Evolutionary conservation across 2,329 filamentous ascomycete species (phyloP), one percentile per base, ranked within the genome.

Genomic region (Leptographium wingfieldii): DNA sequence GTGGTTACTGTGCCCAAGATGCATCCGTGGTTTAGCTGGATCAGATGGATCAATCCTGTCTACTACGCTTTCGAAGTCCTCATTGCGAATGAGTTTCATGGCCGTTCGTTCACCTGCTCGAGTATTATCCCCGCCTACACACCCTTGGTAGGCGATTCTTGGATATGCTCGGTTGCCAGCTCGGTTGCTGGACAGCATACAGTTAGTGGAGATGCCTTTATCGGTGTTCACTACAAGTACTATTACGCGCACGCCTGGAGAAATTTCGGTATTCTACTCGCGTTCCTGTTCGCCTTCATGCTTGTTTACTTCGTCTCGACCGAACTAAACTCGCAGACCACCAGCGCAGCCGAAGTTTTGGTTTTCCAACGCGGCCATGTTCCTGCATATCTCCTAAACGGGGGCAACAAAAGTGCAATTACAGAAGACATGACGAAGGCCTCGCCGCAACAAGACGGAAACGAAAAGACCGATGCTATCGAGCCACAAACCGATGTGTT

Each of bases 81-180:
- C 27, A 85, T 92, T 78, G 80, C 88, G 63, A 95, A 94, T 71
- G 91, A 95, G 70, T 95, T 95, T 68, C 74, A 85, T 66, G 73
- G 76, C 62, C 81, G 85, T 14, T 63, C 81, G 0, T 92, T 86
- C 68, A 56, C 59, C 0, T 83, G 81, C 67, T 72, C 71, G 19
- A 62, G 70, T 38, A 78, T 72, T 12, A 46, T 76, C 3, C 66
- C 70, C 0, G 64, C 63, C 0, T 80, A 79, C 62, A 67, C 66
- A 2, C 67, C 73, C 46, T 70, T 73, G 7, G 63, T 63, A 1
- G 40, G 64, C 0, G 43, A 61, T 1, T 76, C 81, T 66, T 76
- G 75, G 53, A 75, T 84, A 29, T 90, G 86, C 69, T 76, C 74
- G 58, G 72, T 78, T 4, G 75, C 82, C 16, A 86, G 86, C n/a